Evolutionary conservation across 1,284 basidiomycete genomes (phyloP).

Genomic region (Microbotryum saponariae): DNA sequence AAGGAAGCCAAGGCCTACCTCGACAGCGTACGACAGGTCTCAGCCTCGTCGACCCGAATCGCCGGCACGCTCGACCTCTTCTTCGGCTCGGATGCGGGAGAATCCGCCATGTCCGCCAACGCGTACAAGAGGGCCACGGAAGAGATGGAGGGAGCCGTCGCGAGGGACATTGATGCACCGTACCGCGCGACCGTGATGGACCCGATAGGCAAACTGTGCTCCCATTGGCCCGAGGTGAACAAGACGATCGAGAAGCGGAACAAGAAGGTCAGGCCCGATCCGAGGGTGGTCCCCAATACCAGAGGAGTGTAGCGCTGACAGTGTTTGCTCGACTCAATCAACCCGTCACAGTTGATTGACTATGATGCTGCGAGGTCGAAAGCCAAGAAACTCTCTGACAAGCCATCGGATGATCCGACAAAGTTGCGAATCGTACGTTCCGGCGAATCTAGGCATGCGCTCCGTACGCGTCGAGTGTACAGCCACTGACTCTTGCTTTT

Average conservation of each 20-base stretch:
- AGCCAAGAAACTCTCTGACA: slow-evolving; percentile 81
- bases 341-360: slow-evolving; percentile 66
- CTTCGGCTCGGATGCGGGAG: slow-evolving; percentile 53
- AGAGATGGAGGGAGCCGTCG: slow-evolving; percentile 62
- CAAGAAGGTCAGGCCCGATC: slow-evolving; percentile 65
- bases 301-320: too few relatives aligned
- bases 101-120: slow-evolving; percentile 91
- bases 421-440: slow-evolving; percentile 72
- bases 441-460: not conserved
- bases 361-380: slow-evolving; percentile 87
- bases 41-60: slow-evolving; percentile 77
- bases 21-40: slow-evolving; percentile 81
- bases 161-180: slow-evolving; percentile 56
- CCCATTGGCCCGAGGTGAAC: slow-evolving; percentile 90
- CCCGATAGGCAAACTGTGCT: slow-evolving; percentile 89
- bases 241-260: slow-evolving; percentile 89
- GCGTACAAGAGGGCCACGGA: slow-evolving; percentile 93
- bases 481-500: not conserved
- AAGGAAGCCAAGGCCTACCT: slow-evolving; percentile 93
- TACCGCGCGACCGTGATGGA: slow-evolving; percentile 92
- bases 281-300: too few relatives aligned
- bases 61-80: slow-evolving; percentile 91
- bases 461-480: not conserved
- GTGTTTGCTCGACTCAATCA: not conserved
- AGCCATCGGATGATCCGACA: slow-evolving; percentile 85